Evolutionary conservation across 2,329 filamentous ascomycete genomes (phyloP).

Genomic region (Cadophora gregata): DNA sequence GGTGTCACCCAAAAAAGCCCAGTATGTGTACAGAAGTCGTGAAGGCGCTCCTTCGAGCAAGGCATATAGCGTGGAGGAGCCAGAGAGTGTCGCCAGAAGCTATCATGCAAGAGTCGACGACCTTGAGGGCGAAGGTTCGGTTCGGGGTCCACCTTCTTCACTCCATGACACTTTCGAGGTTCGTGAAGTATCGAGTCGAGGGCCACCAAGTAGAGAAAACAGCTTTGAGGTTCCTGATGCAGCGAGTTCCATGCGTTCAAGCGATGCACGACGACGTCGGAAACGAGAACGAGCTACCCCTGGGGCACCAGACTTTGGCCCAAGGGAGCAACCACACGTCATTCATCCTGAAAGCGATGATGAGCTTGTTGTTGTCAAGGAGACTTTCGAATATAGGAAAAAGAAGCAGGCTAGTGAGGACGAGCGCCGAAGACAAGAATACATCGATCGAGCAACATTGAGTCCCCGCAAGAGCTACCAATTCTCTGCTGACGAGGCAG

Average conservation of each 20-base stretch:
- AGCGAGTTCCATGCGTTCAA: constrained; percentile 20
- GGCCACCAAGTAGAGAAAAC: not conserved
- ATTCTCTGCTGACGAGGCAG: constrained; percentile 27
- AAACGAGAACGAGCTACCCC: constrained; percentile 26
- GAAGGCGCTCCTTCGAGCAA: constrained; percentile 9
- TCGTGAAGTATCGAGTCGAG: not conserved
- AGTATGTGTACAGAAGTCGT: not conserved
- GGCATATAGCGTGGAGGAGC: constrained; percentile 12
- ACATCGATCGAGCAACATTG: constrained; percentile 23
- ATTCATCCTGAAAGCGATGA: constrained; percentile 21
- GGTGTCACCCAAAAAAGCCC: not conserved
- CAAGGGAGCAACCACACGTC: constrained; percentile 22
- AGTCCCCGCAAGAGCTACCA: constrained; percentile 3
- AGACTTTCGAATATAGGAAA: constrained; percentile 28
- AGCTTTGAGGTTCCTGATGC: constrained; percentile 8
- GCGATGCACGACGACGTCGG: constrained; percentile 26
- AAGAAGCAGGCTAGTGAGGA: constrained; percentile 22
- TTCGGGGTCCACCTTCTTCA: not conserved
- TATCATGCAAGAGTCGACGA: not conserved
- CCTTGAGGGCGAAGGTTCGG: not conserved
- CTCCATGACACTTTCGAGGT: constrained; percentile 10
- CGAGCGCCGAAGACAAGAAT: constrained; percentile 28
- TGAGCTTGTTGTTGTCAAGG: constrained; percentile 27
- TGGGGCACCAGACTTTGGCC: not conserved
- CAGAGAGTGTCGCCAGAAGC: constrained; percentile 5